phyloP scores from a whole-genome alignment of 495 filamentous ascomycete species.

The Aspergillus avenaceus region DNA sequence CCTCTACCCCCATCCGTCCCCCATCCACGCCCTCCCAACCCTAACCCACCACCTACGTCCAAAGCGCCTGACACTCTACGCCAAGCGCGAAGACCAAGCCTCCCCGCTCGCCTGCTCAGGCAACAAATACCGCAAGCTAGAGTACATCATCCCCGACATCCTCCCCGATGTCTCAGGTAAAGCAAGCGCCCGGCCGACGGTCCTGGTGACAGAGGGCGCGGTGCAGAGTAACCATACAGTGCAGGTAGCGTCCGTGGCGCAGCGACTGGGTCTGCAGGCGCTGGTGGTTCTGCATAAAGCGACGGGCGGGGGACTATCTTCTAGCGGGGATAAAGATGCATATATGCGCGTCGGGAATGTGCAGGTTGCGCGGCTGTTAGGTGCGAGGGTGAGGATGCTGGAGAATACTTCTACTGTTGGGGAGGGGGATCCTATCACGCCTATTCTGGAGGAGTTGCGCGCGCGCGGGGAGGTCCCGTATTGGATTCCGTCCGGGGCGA shows the following conservation, averaged over 20 bases:
- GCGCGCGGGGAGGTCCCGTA: slow-evolving; percentile 20
- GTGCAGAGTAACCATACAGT: slow-evolving; percentile 42
- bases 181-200: slow-evolving; percentile 24
- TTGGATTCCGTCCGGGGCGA: slow-evolving; percentile 40
- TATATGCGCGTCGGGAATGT: slow-evolving; percentile 29
- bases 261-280: slow-evolving; percentile 22
- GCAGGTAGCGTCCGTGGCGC: slow-evolving; percentile 32
- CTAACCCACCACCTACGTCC: slow-evolving; percentile 12
- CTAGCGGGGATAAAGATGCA: slow-evolving; percentile 7
- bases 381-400: slow-evolving; percentile 35
- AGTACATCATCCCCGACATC: slow-evolving; percentile 39
- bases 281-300: slow-evolving; percentile 27
- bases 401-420: slow-evolving; percentile 13
- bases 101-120: slow-evolving; percentile 34
- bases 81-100: slow-evolving; percentile 38
- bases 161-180: slow-evolving; percentile 8
- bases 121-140: slow-evolving; percentile 44
- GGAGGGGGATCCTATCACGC: slow-evolving; percentile 13
- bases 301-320: slow-evolving; percentile 23
- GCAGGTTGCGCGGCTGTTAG: slow-evolving; percentile 29
- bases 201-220: slow-evolving; percentile 38
- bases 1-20: slow-evolving; percentile 29
- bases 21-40: slow-evolving; percentile 29
- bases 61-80: slow-evolving; percentile 22
- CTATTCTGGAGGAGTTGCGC: slow-evolving; percentile 18